A percentile compares a stretch with the other conserved stretches of the same genome.
Evolutionary conservation across 2,329 filamentous ascomycete species (phyloP).

Genomic region (Claviceps humidiphila): DNA sequence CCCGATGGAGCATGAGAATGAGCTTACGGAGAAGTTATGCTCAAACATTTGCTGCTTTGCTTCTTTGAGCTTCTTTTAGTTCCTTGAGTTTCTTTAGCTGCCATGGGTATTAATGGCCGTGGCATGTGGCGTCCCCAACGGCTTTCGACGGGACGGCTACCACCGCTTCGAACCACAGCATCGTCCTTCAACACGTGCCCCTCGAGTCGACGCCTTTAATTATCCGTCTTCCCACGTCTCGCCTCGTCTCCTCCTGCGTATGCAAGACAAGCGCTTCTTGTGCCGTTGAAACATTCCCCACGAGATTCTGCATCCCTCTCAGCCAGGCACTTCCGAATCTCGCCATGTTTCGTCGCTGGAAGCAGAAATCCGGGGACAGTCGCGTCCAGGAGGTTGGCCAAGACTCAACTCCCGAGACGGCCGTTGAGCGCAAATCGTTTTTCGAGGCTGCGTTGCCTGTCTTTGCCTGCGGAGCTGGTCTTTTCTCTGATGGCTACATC

Average conservation of each 20-base stretch:
- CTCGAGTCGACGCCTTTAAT: neutral
- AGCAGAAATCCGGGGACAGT: neutral
- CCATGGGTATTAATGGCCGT: neutral
- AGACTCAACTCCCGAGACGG: slow-evolving; percentile 5
- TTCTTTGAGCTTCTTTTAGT: neutral
- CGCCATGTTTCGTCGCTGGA: neutral
- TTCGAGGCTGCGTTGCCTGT: slow-evolving; percentile 41
- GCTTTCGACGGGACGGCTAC: no score
- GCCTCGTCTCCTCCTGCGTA: neutral
- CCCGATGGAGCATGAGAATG: no score
- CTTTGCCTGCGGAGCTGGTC: slow-evolving; percentile 76
- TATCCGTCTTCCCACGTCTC: neutral
- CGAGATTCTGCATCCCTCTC: no score
- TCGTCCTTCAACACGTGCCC: neutral
- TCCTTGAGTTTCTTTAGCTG: neutral
- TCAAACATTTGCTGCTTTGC: neutral
- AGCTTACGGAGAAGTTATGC: neutral
- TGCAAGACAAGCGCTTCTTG: no score
- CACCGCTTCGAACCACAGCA: neutral
- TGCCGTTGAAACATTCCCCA: no score
- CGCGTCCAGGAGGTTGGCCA: neutral
- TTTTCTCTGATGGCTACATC: slow-evolving; percentile 87
- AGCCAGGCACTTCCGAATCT: no score
- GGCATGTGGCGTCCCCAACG: no score
- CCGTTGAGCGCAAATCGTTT: slow-evolving; percentile 10